These are phyloP conservation scores for Sclerotinia borealis DNA, from an alignment of 2,329 filamentous ascomycete species.

Conservation along the genomic window DNA sequence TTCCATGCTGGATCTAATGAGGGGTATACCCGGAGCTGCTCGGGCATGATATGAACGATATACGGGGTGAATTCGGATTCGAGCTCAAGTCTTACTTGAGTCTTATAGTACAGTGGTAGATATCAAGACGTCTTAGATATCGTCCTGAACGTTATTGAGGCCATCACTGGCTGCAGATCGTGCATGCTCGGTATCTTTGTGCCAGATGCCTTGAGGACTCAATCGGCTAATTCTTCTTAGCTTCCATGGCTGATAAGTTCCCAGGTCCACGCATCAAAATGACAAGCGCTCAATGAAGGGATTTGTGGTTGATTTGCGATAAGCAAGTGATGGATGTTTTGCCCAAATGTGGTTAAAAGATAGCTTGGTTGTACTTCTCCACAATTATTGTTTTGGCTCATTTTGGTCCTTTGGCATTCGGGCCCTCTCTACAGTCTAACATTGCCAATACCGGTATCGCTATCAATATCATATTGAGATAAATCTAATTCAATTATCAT, in stretches of 20 bases:
- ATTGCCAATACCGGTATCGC: too few species aligned
- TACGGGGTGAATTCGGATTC: neutral
- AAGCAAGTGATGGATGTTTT: conserved; percentile 17
- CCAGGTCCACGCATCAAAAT: neutral
- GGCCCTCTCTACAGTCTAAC: too few species aligned
- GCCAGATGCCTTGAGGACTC: neutral
- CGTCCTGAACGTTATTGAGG: too few species aligned
- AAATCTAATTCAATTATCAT: too few species aligned
- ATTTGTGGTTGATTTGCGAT: conserved; percentile 12
- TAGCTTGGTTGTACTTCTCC: neutral
- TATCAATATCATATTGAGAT: neutral
- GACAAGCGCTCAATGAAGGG: neutral
- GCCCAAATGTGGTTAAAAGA: conserved; percentile 17
- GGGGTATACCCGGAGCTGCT: neutral
- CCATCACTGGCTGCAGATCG: neutral
- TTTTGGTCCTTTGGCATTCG: neutral
- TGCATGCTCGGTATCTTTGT: neutral
- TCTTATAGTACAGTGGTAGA: too few species aligned
- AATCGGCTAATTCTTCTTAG: neutral
- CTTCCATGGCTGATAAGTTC: neutral
- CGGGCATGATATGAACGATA: neutral
- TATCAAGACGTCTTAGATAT: neutral
- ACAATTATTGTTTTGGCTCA: neutral
- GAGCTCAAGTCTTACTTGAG: neutral
- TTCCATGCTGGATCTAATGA: neutral